Percentiles rank a stretch among this genome's conserved stretches.
These are phyloP conservation scores for Tieghemostelium lacteum DNA, from an alignment of 78 protist genomes.

Conservation along the genomic window DNA sequence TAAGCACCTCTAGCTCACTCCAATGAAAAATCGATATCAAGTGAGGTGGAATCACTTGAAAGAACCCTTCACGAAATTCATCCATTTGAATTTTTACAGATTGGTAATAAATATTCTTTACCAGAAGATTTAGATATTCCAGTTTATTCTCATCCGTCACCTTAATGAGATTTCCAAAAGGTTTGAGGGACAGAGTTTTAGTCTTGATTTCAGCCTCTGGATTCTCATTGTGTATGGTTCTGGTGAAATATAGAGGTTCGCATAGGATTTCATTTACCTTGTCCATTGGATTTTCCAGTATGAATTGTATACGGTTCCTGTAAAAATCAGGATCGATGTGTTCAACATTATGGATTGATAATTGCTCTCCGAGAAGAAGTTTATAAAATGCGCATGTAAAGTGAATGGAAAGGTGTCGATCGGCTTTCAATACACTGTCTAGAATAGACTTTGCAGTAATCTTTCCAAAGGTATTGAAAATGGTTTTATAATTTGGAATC, in stretches of 20 bases:
- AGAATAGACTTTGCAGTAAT: conserved; percentile 46
- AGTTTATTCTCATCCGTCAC: conserved; percentile 65
- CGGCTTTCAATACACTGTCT: conserved; percentile 43
- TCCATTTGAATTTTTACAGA: conserved; percentile 47
- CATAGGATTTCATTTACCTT: conserved; percentile 52
- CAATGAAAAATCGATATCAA: conserved; percentile 50
- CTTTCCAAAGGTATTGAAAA: conserved; percentile 39
- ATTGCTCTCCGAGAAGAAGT: conserved; percentile 6
- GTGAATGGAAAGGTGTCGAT: conserved; percentile 37
- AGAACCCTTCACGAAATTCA: conserved; percentile 63
- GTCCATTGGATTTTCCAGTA: conserved; percentile 48
- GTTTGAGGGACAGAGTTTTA: conserved; percentile 32
- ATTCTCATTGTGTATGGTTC: conserved; percentile 12
- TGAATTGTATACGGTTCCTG: background rate
- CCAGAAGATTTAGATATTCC: conserved; percentile 56
- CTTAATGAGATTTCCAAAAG: conserved; percentile 61
- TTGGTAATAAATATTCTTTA: conserved; percentile 21
- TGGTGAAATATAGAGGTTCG: conserved; percentile 35
- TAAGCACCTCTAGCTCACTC: conserved; percentile 42
- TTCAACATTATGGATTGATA: conserved; percentile 26
- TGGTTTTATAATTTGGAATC: conserved; percentile 19
- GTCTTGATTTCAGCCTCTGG: background rate
- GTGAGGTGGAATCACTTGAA: conserved; percentile 26
- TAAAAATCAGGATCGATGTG: conserved; percentile 38
- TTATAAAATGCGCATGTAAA: conserved; percentile 63